phyloP scores from a whole-genome alignment of 768 basidiomycete species.

The Amanita brunnescens region DNA sequence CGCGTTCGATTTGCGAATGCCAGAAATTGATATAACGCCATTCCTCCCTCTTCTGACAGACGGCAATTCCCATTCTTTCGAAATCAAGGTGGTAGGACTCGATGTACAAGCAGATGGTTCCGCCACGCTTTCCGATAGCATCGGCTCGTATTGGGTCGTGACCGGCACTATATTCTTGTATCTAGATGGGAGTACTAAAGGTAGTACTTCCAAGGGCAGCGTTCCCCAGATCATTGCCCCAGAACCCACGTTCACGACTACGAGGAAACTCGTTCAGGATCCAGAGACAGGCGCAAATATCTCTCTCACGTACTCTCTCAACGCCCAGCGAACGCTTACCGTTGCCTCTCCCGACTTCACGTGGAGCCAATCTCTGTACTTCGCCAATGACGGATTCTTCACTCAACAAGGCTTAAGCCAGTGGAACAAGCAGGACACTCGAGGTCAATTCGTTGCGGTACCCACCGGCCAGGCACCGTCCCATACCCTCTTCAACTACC shows the following conservation, averaged over 20 bases:
- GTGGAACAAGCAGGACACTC: constrained; percentile 3
- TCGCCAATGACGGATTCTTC: constrained; percentile 1
- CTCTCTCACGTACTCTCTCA: constrained; percentile 1
- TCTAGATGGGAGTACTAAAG: neutral
- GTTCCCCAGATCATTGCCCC: neutral
- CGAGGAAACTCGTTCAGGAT: neutral
- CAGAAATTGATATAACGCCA: constrained; percentile 1
- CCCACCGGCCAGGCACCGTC: neutral
- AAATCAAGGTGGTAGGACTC: constrained; percentile 45
- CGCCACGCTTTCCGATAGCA: neutral
- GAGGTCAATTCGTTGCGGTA: neutral
- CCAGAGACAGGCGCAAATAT: neutral
- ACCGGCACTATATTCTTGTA: constrained; percentile 3
- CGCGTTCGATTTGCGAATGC: constrained; percentile 4
- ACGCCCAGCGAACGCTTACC: neutral
- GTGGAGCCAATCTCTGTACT: neutral
- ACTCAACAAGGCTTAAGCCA: neutral
- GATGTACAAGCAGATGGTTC: neutral
- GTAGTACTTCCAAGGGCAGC: neutral
- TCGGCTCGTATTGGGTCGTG: constrained; percentile 1
- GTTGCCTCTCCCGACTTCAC: neutral
- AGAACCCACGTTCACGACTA: neutral
- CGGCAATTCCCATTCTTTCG: constrained; percentile 59
- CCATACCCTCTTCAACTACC: neutral
- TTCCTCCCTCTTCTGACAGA: constrained; percentile 28